phyloP scores from a whole-genome alignment of 768 basidiomycete genomes.

The Tricholoma sp. region DNA sequence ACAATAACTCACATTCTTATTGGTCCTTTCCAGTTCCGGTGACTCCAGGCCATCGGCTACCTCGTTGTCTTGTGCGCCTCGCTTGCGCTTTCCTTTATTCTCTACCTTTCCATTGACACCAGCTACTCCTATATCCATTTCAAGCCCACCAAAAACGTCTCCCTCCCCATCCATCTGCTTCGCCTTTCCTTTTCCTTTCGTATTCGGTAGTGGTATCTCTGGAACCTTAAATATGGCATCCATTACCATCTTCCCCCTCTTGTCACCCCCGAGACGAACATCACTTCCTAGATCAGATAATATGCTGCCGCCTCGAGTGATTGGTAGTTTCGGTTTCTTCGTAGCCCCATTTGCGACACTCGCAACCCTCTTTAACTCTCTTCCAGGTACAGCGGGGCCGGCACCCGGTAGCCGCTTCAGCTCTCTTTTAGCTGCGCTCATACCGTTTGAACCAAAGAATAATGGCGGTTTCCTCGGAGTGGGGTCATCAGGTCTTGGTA shows the following conservation, averaged over 20 bases:
- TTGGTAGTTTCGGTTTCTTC: slow-evolving; percentile 31
- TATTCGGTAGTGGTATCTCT: slow-evolving; percentile 30
- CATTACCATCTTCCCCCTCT: slow-evolving; percentile 13
- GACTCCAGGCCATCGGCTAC: slow-evolving; percentile 14
- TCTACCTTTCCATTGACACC: slow-evolving; percentile 9
- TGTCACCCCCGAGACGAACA: slow-evolving; percentile 24
- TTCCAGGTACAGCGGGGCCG: slow-evolving; percentile 9
- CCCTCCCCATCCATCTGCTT: slow-evolving; percentile 29
- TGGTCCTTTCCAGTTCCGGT: slow-evolving; percentile 44
- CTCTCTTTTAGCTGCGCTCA: slow-evolving; percentile 12
- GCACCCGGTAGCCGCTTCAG: slow-evolving; percentile 28
- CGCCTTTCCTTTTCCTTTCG: slow-evolving; percentile 21
- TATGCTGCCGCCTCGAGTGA: slow-evolving; percentile 13
- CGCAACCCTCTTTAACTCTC: slow-evolving; percentile 12
- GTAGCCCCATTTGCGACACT: slow-evolving; percentile 7
- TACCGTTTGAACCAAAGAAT: slow-evolving; percentile 19
- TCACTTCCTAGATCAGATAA: slow-evolving; percentile 33
- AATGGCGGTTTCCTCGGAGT: slow-evolving; percentile 67
- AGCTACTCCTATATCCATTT: slow-evolving; percentile 10
- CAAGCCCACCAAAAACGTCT: slow-evolving; percentile 32
- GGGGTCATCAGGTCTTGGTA: slow-evolving; percentile 73
- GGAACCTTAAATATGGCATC: slow-evolving; percentile 44
- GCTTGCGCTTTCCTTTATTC: slow-evolving; percentile 26
- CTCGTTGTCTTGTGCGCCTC: slow-evolving; percentile 15
- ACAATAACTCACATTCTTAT: slow-evolving; percentile 48